Conservation (phyloP, 2,329 filamentous ascomycete genomes). For the Colletotrichum filicis region DNA sequence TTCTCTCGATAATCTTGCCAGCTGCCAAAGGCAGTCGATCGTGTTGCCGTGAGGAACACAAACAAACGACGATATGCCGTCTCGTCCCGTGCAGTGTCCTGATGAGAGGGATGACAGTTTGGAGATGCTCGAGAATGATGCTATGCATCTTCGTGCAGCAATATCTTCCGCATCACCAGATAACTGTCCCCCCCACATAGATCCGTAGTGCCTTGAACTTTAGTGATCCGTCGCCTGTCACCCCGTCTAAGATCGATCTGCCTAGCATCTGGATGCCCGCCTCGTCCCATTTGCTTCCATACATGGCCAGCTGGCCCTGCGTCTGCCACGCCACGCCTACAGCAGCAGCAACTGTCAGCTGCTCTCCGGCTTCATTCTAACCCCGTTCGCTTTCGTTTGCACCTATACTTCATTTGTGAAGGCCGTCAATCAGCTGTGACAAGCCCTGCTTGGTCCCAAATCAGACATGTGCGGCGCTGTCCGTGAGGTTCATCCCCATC, state of each 20-base stretch:
- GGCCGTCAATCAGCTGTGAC: neutral
- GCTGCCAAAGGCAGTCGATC: neutral
- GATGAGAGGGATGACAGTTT: neutral
- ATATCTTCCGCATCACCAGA: neutral
- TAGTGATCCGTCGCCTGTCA: neutral
- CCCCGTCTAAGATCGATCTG: neutral
- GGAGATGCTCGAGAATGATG: neutral
- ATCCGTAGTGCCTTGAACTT: neutral
- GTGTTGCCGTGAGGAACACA: neutral
- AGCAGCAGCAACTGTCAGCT: neutral
- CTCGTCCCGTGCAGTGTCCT: neutral
- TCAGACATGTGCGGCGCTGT: neutral
- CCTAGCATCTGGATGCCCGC: neutral
- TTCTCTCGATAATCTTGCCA: neutral
- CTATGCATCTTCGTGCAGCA: neutral
- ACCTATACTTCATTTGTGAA: neutral
- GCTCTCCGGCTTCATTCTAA: neutral
- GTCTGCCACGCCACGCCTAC: neutral
- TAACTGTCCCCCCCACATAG: neutral
- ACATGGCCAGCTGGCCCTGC: neutral
- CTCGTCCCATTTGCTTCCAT: neutral
- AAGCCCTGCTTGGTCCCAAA: slow-evolving; percentile 3
- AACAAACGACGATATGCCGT: neutral
- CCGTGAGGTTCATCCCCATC: slow-evolving; percentile 26
- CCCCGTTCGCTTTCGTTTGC: neutral